Percentiles rank a stretch among this genome's conserved stretches.
phyloP scores from a whole-genome alignment of 164 flowering plant species.

The Pachysandra terminalis region DNA sequence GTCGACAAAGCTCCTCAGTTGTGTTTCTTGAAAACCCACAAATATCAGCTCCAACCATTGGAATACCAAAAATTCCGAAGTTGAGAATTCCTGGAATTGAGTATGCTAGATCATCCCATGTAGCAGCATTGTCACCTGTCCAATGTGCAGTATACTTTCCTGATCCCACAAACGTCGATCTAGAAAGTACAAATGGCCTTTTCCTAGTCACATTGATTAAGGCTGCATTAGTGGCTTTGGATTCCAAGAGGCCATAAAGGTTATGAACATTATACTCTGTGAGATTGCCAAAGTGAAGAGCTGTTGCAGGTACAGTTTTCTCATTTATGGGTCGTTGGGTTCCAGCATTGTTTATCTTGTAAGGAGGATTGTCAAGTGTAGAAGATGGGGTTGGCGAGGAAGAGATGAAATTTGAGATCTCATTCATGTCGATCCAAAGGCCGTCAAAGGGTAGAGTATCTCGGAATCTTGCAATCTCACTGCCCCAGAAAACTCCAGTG shows the following conservation, averaged over 20 bases:
- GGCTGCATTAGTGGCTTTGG: slow-evolving; percentile 55
- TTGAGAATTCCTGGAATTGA: slow-evolving; percentile 56
- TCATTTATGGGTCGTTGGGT: slow-evolving; percentile 34
- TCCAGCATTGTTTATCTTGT: slow-evolving; percentile 56
- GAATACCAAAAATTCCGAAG: slow-evolving; percentile 75
- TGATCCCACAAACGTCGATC: slow-evolving; percentile 80
- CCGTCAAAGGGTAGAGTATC: slow-evolving; percentile 64
- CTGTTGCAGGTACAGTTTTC: slow-evolving; percentile 55
- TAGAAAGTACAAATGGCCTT: slow-evolving; percentile 64
- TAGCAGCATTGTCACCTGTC: slow-evolving; percentile 83
- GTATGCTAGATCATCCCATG: slow-evolving; percentile 74
- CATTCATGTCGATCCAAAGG: slow-evolving; percentile 95
- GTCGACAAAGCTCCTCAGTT: slow-evolving; percentile 71
- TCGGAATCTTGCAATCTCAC: slow-evolving; percentile 53
- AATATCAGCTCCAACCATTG: slow-evolving; percentile 93
- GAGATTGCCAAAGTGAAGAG: slow-evolving; percentile 47
- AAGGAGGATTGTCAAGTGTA: slow-evolving; percentile 69
- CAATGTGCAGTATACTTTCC: slow-evolving; percentile 82
- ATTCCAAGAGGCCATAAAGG: slow-evolving; percentile 54
- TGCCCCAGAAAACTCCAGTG: slow-evolving; percentile 38
- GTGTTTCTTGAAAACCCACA: slow-evolving; percentile 63
- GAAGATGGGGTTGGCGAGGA: slow-evolving; percentile 39
- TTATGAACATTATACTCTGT: slow-evolving; percentile 67
- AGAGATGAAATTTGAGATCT: slow-evolving; percentile 59
- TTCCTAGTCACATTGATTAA: slow-evolving; percentile 37